Percentiles rank a stretch among this genome's conserved stretches.
These are phyloP conservation scores for Termitomyces sp. DNA, from an alignment of 768 basidiomycete genomes.

Conservation along the genomic window DNA sequence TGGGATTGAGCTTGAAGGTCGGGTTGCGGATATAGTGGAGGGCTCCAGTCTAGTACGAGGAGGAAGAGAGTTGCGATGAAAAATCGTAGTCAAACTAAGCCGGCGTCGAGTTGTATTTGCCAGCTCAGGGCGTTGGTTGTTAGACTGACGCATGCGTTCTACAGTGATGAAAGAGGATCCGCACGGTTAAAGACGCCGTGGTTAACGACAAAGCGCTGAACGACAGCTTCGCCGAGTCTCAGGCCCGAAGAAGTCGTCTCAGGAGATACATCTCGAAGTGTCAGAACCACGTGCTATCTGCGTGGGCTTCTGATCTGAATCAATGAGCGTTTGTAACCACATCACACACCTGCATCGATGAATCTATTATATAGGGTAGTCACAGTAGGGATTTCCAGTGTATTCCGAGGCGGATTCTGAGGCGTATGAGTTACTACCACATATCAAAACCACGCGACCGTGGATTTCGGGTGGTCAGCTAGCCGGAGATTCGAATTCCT, in stretches of 20 bases:
- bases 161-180: background rate
- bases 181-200: no score
- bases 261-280: no score
- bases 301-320: background rate
- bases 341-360: no score
- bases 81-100: conserved; percentile 26
- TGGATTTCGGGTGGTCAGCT: no score
- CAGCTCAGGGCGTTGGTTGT: conserved; percentile 3
- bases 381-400: no score
- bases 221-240: background rate
- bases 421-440: no score
- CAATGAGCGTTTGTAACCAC: no score
- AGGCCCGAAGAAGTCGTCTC: no score
- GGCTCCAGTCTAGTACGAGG: conserved; percentile 19
- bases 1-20: conserved; percentile 25
- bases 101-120: conserved; percentile 14
- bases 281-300: background rate
- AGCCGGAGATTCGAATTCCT: no score
- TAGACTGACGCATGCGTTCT: background rate
- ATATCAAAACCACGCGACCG: no score
- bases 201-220: background rate
- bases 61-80: conserved; percentile 25
- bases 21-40: conserved; percentile 18
- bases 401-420: no score
- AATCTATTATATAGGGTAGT: no score